Evolutionary conservation across 129 eudicot genomes (phyloP), one percentile per base, ranked within the genome.

Genomic region (Mikania micrantha): DNA sequence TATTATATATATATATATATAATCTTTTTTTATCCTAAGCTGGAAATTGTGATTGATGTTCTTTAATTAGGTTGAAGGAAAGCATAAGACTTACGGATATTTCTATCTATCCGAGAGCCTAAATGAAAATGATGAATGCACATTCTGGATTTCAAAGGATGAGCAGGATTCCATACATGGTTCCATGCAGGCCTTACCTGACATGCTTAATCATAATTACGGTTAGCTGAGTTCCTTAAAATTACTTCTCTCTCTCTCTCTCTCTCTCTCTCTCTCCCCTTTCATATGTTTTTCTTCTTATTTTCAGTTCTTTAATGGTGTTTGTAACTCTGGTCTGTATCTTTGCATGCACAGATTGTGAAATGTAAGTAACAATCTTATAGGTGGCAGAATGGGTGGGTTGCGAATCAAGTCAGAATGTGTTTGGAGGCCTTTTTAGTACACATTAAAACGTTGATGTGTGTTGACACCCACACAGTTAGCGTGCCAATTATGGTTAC

Each of bases 21-120:
- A n/a, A n/a, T n/a, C n/a, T 17, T 40, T 64, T 21, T 64, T 15
- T 63, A 56, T 56, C 4, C 9, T 19, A 39, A 35, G 22, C 12
- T 35, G 49, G 40, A 9, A 20, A 21, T 45, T 22, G 53, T 29
- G 25, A 19, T 62, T 75, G 71, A 69, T 60, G 7, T 60, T 69
- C 64, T 66, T 15, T 22, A 13, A 56, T 61, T 81, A 94, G 99
- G 87, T 94, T 60, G 93, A 89, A 86, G 88, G 87, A 71, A 90
- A 84, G 40, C 88, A 82, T 65, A 70, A 83, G 52, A 74, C 67
- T 48, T 64, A 74, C 29, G 81, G 85, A 60, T 87, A 80, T 77
- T 94, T 82, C 72, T 94, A 94, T 81, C 75, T 94, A 67, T 82
- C 87, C 31, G 97, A 89, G 80, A 89, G 87, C 79, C 90, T 94